Percentiles rank a stretch among this genome's conserved stretches.
Conservation (phyloP, 2,329 filamentous ascomycete genomes). For the Metarhizium sp. region DNA sequence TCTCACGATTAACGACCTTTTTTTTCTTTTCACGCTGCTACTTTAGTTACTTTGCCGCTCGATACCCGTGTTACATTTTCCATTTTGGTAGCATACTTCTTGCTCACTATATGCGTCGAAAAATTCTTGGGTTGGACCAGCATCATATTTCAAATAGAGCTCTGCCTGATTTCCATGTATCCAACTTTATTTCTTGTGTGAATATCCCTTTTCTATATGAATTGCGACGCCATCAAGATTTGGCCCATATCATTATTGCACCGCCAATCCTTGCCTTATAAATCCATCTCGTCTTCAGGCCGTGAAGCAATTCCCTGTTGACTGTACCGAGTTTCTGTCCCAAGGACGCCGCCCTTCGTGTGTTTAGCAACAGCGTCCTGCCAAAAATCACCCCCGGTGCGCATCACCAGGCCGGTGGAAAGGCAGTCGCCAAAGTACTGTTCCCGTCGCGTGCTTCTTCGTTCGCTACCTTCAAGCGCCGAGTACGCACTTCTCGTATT, state of each 20-base stretch:
- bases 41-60: background rate
- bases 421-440: constrained; percentile 59
- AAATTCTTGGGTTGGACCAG: too few relatives aligned
- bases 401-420: constrained; percentile 52
- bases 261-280: background rate
- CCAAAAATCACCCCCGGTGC: constrained; percentile 47
- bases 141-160: too few relatives aligned
- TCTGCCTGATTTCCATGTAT: background rate
- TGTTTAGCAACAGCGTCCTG: constrained; percentile 14
- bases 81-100: background rate
- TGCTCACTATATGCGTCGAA: too few relatives aligned
- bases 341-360: constrained; percentile 9
- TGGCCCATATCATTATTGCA: background rate
- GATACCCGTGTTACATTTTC: background rate
- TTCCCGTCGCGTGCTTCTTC: constrained; percentile 58
- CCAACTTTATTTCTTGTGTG: background rate
- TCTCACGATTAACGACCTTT: background rate
- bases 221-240: background rate
- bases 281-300: background rate
- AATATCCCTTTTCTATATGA: too few relatives aligned
- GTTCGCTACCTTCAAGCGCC: constrained; percentile 65
- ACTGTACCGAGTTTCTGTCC: constrained; percentile 5
- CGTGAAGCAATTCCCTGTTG: background rate
- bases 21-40: background rate
- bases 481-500: constrained; percentile 68